These are phyloP conservation scores for Solanum pimpinellifolium DNA, from an alignment of 257 asterid genomes.

Conservation along the genomic window DNA sequence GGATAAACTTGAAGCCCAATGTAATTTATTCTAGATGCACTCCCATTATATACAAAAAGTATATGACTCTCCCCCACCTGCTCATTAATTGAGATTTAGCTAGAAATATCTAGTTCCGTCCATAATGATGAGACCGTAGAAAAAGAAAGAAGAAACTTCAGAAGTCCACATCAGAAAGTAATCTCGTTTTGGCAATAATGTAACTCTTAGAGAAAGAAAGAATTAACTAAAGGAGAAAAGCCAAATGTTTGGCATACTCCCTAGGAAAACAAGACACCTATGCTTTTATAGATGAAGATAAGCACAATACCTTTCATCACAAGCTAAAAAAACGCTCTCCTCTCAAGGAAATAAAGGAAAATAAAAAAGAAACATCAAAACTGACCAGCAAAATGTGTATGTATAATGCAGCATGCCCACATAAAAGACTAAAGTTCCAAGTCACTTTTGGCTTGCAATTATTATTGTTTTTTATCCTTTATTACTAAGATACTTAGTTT, in stretches of 20 bases:
- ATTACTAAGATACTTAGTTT: no score
- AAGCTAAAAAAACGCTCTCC: not conserved
- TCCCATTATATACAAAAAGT: not conserved
- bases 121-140: not conserved
- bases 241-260: no score
- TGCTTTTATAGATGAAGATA: not conserved
- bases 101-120: accelerated
- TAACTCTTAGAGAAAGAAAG: no score
- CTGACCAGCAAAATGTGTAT: not conserved
- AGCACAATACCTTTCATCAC: not conserved
- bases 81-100: not conserved
- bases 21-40: no score
- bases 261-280: no score
- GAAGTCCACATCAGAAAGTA: not conserved
- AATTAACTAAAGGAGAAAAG: no score
- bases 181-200: not conserved
- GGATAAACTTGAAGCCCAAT: no score
- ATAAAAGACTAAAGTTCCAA: not conserved
- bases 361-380: not conserved
- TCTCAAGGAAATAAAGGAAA: not conserved
- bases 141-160: not conserved
- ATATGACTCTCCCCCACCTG: not conserved
- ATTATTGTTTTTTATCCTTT: not conserved
- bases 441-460: not conserved
- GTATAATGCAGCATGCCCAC: not conserved